phyloP scores from a whole-genome alignment of 2,329 filamentous ascomycete genomes.

The Ophiostoma himal-ulmi region DNA sequence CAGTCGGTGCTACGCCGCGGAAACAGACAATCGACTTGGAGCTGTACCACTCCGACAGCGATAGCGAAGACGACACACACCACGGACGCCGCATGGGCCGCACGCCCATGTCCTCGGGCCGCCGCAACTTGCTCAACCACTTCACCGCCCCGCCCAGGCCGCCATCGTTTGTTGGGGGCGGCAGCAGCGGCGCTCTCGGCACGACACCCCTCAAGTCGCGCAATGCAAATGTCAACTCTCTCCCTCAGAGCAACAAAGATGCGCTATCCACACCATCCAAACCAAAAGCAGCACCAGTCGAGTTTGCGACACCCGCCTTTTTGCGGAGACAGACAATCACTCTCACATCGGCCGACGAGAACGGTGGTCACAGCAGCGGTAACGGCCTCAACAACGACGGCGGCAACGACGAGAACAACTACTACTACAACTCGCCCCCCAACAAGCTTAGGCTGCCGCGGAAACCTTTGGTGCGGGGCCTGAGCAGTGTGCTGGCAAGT shows the following conservation, averaged over 20 bases:
- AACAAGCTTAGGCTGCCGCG: constrained; percentile 49
- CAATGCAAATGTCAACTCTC: constrained; percentile 32
- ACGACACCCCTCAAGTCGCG: constrained; percentile 57
- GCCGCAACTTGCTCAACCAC: constrained; percentile 54
- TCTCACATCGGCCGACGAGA: constrained; percentile 53
- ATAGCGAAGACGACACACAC: constrained; percentile 26
- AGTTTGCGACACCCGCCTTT: constrained; percentile 67
- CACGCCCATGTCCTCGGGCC: constrained; percentile 53
- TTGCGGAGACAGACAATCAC: constrained; percentile 39
- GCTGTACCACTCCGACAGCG: constrained; percentile 18
- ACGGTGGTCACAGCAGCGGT: constrained; percentile 31
- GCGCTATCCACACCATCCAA: constrained; percentile 19
- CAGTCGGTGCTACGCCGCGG: constrained; percentile 40
- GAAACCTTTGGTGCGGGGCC: constrained; percentile 59
- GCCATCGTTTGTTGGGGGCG: not conserved
- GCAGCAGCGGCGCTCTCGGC: constrained; percentile 37
- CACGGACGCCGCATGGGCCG: constrained; percentile 35
- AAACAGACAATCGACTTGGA: constrained; percentile 34
- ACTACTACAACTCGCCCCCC: constrained; percentile 42
- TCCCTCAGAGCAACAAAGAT: too few relatives aligned
- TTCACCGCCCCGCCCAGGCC: constrained; percentile 18
- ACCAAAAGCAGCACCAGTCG: constrained; percentile 32
- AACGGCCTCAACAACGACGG: constrained; percentile 13
- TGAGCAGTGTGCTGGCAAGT: constrained; percentile 68
- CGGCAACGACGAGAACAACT: not conserved